These are phyloP conservation scores for Calonectria ilicicola DNA, from an alignment of 2,329 filamentous ascomycete genomes.

Conservation along the genomic window DNA sequence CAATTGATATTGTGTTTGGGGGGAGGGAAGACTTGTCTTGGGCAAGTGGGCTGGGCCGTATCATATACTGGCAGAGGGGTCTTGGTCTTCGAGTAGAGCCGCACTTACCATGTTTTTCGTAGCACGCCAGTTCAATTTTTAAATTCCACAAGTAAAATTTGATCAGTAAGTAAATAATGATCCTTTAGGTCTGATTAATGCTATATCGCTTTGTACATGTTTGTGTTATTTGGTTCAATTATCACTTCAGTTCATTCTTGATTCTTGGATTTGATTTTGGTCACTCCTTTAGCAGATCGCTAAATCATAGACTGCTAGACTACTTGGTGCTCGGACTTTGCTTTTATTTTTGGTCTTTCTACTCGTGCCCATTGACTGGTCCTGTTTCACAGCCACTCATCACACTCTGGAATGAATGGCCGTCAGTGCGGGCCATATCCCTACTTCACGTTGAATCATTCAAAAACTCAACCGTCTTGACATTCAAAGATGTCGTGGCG, in stretches of 20 bases:
- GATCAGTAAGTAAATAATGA: too few species aligned
- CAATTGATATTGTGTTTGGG: not conserved
- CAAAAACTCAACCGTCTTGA: not conserved
- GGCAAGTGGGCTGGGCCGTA: not conserved
- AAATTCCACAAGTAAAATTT: too few species aligned
- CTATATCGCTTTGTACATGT: too few species aligned
- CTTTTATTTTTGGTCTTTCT: not conserved
- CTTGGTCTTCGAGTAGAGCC: too few species aligned
- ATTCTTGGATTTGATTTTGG: too few species aligned
- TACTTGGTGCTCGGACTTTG: not conserved
- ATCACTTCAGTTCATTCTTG: too few species aligned
- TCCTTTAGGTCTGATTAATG: too few species aligned
- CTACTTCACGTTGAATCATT: not conserved
- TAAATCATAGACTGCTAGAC: not conserved
- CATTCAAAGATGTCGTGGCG: not conserved
- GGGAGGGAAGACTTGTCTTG: not conserved
- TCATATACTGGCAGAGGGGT: constrained; percentile 24
- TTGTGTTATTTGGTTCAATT: too few species aligned
- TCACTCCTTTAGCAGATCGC: too few species aligned
- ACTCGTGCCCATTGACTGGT: too few species aligned
- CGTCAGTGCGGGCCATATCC: not conserved
- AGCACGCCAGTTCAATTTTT: too few species aligned
- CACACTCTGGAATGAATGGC: not conserved
- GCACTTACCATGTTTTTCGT: too few species aligned
- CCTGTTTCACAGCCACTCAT: not conserved